Evolutionary conservation across 176 grass and related monocot species (phyloP), one percentile per base, ranked within the genome.

Genomic region (Hyparrhenia diplandra): DNA sequence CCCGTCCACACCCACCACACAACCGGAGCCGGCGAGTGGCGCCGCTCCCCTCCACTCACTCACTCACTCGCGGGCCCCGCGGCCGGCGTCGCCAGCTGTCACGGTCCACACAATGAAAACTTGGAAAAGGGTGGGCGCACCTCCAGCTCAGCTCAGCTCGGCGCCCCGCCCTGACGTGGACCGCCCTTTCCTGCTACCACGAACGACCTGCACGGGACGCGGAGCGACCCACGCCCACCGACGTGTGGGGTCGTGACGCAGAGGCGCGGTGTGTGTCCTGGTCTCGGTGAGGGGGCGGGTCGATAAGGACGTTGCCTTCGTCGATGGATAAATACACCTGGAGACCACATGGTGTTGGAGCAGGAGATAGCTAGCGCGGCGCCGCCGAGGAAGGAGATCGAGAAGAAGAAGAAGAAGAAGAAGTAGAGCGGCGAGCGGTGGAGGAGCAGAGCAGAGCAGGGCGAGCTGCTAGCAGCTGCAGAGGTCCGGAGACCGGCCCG

Each of bases 91-190:
- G 65, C 90, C 84, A 89, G 87, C 75, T 81, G 90, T 67, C 91
- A 23, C 64, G 71, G 81, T 28, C 84, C 72, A 71, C 83, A 29
- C 78, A 51, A 67, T 67, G 37, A 37, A 37, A 46, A 46, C 43
- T 5, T 46, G 43, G 3, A 84, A 90, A 64, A 20, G 71, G 54
- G 36, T 30, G 37, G 45, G 68, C 57, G 25, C 55, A 12, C 39
- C 70, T 9, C 87, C 87, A 87, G 88, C 87, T 83, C 84, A 78
- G 87, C 88, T 83, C 84, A n/a, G n/a, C n/a, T n/a, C n/a, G n/a
- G n/a, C n/a, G n/a, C n/a, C n/a, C n/a, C n/a, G 75, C 76, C 45
- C 58, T 87, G 81, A 93, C 87, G 91, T 93, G 87, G 76, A 46
- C 80, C 81, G 23, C 43, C 17, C 24, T 71, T 24, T 69, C 67